A percentile compares a stretch with the other conserved stretches of the same genome.
These are phyloP conservation scores for Sclerotinia trifoliorum DNA, from an alignment of 2,329 filamentous ascomycete species.

Conservation along the genomic window DNA sequence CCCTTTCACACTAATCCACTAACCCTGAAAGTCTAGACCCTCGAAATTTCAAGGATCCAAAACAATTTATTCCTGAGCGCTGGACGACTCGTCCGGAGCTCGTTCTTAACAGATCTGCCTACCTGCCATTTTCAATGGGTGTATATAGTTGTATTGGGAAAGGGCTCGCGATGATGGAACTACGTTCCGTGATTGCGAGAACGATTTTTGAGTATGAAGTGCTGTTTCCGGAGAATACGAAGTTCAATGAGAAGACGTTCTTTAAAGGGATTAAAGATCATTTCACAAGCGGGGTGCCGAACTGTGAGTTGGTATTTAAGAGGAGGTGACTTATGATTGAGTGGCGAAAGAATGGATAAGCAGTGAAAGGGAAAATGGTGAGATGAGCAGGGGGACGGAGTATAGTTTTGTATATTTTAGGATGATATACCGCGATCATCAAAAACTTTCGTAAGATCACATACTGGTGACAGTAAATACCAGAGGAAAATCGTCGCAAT, in stretches of 20 bases:
- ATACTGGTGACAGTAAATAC: too few relatives aligned
- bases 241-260: neutral
- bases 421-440: too few relatives aligned
- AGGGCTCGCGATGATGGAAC: conserved; percentile 39
- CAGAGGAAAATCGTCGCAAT: too few relatives aligned
- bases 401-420: too few relatives aligned
- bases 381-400: neutral
- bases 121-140: conserved; percentile 34
- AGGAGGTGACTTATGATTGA: neutral
- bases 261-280: neutral
- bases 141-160: conserved; percentile 37
- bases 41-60: conserved; percentile 25
- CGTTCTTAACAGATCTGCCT: conserved; percentile 34
- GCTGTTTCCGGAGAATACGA: neutral
- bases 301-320: neutral
- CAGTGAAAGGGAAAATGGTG: neutral
- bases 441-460: neutral
- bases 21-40: neutral
- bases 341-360: too few relatives aligned
- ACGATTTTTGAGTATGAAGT: neutral
- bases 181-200: conserved; percentile 35
- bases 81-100: conserved; percentile 33
- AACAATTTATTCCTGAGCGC: conserved; percentile 40
- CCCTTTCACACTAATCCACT: neutral
- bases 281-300: neutral